Evolutionary conservation across 2,329 filamentous ascomycete species (phyloP), one percentile per base, ranked within the genome.

Genomic region (Drechmeria coniospora): DNA sequence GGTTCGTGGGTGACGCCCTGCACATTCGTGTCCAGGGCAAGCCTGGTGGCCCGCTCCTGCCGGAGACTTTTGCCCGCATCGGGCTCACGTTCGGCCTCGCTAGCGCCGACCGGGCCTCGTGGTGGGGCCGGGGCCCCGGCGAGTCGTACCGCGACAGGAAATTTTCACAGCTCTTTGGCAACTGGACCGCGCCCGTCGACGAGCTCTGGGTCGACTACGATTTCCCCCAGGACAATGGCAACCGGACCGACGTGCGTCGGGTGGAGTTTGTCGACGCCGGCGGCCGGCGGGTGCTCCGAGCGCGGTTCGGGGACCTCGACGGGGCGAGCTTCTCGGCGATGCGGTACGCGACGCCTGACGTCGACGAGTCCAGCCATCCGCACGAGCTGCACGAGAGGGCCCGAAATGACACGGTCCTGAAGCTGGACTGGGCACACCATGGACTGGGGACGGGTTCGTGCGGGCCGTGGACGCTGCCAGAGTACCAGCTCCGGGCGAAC

Each of bases 121-220:
- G 75, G 75, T 79, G 72, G 40, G 75, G 76, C 5, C 65, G 70
- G 4, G 77, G 77, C 0, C 71, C 72, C 0, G 69, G 69, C 3
- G 74, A 79, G 45, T 67, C 61, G 8, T 82, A 80, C 53, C 52
- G 55, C 11, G 77, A 82, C 50, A 74, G 65, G 53, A 77, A 78
- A 45, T 44, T 58, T 9, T 63, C 67, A 4, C 73, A 79, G 43
- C 47, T 50, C 1, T 49, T 77, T 4, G 74, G 69, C 6, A 64
- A 61, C 26, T 73, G 60, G 50, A 53, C 53, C 3, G 39, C 45
- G 8, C 39, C 38, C 1, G 51, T 72, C 2, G 61, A 67, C 25
- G 54, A 61, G 1, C 52, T 80, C 0, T 68, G 63, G 45, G 57
- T 65, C 2, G 59, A 66, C 23, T 79, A 78, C 42, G 75, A 81